Percentiles rank a stretch among this genome's conserved stretches.
phyloP scores from a whole-genome alignment of 495 filamentous ascomycete genomes.

The Aspergillus conjunctus region DNA sequence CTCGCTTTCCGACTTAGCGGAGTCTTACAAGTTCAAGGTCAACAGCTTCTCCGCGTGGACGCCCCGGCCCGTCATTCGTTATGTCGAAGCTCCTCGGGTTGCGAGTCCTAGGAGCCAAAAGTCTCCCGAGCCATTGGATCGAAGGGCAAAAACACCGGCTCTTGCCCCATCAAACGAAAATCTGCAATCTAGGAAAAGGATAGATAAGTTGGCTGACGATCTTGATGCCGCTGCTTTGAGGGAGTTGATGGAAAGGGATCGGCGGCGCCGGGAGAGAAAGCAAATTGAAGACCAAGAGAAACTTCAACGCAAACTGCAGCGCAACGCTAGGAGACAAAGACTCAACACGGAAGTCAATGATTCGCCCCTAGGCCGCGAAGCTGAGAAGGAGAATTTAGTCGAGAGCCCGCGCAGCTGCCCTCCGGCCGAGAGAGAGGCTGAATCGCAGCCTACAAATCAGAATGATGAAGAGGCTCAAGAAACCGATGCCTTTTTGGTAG shows the following conservation, averaged over 20 bases:
- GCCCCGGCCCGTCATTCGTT: conserved; percentile 77
- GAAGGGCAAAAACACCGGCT: conserved; percentile 48
- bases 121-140: conserved; percentile 39
- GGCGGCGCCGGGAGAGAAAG: conserved; percentile 74
- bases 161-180: conserved; percentile 61
- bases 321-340: conserved; percentile 68
- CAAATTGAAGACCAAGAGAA: conserved; percentile 69
- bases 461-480: conserved; percentile 10
- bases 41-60: conserved; percentile 72
- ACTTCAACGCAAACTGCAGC: conserved; percentile 66
- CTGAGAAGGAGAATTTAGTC: conserved; percentile 4
- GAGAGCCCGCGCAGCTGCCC: conserved; percentile 18
- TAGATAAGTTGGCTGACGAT: conserved; percentile 80
- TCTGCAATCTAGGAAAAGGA: conserved; percentile 65
- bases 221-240: conserved; percentile 76
- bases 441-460: conserved; percentile 5
- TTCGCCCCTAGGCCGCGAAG: conserved; percentile 3
- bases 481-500: conserved; percentile 12
- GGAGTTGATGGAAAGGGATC: conserved; percentile 83
- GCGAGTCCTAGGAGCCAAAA: conserved; percentile 38
- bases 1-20: conserved; percentile 68
- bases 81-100: conserved; percentile 63
- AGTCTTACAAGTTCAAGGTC: conserved; percentile 72
- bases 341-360: conserved; percentile 24
- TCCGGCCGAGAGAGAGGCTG: conserved; percentile 4